Conservation (phyloP, 345 rosid genomes). For the Linum trigynum region DNA sequence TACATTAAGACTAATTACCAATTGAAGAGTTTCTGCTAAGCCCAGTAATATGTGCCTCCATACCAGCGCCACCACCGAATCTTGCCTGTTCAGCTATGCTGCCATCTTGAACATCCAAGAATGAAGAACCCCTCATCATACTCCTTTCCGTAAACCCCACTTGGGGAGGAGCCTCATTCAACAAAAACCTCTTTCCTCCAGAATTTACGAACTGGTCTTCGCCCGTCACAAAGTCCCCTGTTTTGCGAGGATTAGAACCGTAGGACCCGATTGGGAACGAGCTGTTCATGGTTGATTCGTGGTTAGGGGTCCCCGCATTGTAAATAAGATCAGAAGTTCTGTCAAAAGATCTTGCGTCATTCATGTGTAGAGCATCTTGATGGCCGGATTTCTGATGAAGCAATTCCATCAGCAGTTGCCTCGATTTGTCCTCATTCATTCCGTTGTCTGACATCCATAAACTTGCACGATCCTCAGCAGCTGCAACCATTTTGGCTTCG, state of each 20-base stretch:
- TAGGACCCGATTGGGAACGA: slow-evolving; percentile 36
- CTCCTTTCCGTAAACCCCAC: slow-evolving; percentile 23
- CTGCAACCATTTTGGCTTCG: slow-evolving; percentile 26
- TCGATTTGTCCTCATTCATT: slow-evolving; percentile 46
- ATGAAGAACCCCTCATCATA: slow-evolving; percentile 20
- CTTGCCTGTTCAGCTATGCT: slow-evolving; percentile 21
- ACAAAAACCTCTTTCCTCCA: slow-evolving; percentile 22
- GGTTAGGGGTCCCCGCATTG: slow-evolving; percentile 21
- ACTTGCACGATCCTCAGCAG: slow-evolving; percentile 30
- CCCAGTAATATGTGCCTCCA: slow-evolving; percentile 21
- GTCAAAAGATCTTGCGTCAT: slow-evolving; percentile 22
- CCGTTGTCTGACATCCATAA: slow-evolving; percentile 48
- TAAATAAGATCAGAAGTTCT: slow-evolving; percentile 29
- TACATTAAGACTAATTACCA: slow-evolving; percentile 23
- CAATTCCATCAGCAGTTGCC: slow-evolving; percentile 45
- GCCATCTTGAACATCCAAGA: slow-evolving; percentile 34
- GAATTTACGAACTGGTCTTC: slow-evolving; percentile 24
- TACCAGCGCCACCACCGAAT: slow-evolving; percentile 21
- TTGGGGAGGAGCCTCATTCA: slow-evolving; percentile 22
- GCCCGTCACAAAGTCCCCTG: slow-evolving; percentile 17
- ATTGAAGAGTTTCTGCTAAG: slow-evolving; percentile 34
- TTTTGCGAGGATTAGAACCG: slow-evolving; percentile 36
- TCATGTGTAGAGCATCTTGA: slow-evolving; percentile 28
- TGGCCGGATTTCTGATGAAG: slow-evolving; percentile 44
- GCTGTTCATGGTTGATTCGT: slow-evolving; percentile 33